Percentiles rank a stretch among this genome's conserved stretches.
These are phyloP conservation scores for Hypoxylon sp. DNA, from an alignment of 2,329 filamentous ascomycete species.

Conservation along the genomic window DNA sequence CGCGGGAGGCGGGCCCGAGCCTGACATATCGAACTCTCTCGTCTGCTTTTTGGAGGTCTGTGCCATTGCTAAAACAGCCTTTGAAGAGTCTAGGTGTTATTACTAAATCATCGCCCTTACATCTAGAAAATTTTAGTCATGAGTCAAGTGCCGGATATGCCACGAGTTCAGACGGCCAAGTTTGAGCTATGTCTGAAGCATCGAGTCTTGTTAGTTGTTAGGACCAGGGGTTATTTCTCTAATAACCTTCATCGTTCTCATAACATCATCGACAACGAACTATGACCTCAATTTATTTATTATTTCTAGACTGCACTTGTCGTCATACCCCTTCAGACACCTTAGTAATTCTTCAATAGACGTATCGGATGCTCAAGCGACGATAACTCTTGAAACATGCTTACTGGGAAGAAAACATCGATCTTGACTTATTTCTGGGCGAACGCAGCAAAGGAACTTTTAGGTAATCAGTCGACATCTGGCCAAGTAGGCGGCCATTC, in stretches of 20 bases:
- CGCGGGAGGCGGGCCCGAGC: constrained; percentile 12
- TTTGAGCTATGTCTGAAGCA: too few relatives aligned
- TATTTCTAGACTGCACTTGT: constrained; percentile 4
- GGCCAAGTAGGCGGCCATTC: constrained; percentile 4
- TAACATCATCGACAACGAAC: not conserved
- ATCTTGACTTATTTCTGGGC: too few relatives aligned
- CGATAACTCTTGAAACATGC: constrained; percentile 31
- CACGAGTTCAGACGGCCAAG: too few relatives aligned
- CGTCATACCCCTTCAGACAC: constrained; percentile 19
- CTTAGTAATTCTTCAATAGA: constrained; percentile 8
- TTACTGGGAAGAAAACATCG: constrained; percentile 11
- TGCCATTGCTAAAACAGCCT: too few relatives aligned
- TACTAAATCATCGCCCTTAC: too few relatives aligned
- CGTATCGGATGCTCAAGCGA: constrained; percentile 15
- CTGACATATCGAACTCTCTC: constrained; percentile 2
- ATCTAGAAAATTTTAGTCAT: too few relatives aligned
- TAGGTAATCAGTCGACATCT: too few relatives aligned
- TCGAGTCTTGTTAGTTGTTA: too few relatives aligned
- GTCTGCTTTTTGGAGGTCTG: constrained; percentile 13
- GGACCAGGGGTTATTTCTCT: too few relatives aligned
- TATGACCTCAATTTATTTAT: constrained; percentile 12
- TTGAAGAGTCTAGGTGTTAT: constrained; percentile 1
- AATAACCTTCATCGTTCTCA: not conserved
- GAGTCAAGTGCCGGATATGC: too few relatives aligned
- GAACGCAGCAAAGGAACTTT: too few relatives aligned